Base-by-base conservation (phyloP, 2,329 filamentous ascomycete species). In the Kalaharituber pfeilii region DNA sequence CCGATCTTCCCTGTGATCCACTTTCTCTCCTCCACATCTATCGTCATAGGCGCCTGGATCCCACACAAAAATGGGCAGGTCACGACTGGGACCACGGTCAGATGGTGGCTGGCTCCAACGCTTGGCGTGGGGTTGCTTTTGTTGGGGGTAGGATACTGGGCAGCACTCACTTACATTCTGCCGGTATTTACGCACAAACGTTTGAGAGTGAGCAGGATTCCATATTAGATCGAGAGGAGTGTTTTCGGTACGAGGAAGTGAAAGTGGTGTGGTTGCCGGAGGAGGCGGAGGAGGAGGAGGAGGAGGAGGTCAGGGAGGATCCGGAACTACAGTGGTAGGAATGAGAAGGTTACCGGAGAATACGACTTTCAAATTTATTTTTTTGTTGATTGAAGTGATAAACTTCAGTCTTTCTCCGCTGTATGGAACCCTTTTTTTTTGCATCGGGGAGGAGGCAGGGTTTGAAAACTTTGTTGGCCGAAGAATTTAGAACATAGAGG, bases 91-190 rank as follows among this genome's bases (percentile, higher is more conserved):
- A 50, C 15, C 47, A 5, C 13, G 42, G 56, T 59, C 6, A 11
- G 52, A 27, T 60, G 47, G 45, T 57, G 13, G 28, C 30, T 59
- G 11, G 59, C 57, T 44, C 61, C 61, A 3, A 58, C 54, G 5
- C 47, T 60, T 7, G 52, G 53, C 2, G 39, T 57, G 7, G 44
- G 54, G n/a, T 51, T 63, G 7, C 54, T 63, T 26, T 50, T 49
- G 5, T 49, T 50, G 20, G 60, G 61, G 5, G 52, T 54, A 3
- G 9, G 59, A 9, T 63, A 61, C 54, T 63, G 61, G 61, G 22
- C 57, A 8, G 50, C 28, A 4, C 57, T 63, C 28, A 55, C 52
- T 7, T 53, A 54, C 20, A 20, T 60, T 3, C 56, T 57, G 42
- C 58, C 58, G 42, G 22, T 47, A 11, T 47, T 47, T 22, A 20